phyloP scores from a whole-genome alignment of 208 protist species.

The Wallacemonas sp. region DNA sequence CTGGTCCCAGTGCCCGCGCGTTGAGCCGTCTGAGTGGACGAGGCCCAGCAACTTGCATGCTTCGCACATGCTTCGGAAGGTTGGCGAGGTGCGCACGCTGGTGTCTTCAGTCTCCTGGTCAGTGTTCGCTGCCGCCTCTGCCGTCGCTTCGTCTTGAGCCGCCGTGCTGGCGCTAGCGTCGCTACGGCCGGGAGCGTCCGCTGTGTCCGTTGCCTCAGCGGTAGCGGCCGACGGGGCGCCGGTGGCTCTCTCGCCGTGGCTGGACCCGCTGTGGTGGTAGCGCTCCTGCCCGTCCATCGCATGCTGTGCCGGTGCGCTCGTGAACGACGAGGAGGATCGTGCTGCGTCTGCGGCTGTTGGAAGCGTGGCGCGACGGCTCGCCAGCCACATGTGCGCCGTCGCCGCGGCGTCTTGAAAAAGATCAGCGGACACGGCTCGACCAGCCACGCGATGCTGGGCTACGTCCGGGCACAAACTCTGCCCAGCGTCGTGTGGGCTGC shows the following conservation, averaged over 20 bases:
- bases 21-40: constrained; percentile 4
- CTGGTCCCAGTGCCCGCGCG: constrained; percentile 17
- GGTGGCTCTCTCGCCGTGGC: too few species aligned
- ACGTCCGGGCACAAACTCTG: not conserved
- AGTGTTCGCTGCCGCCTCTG: not conserved
- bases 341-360: too few species aligned
- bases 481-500: not conserved
- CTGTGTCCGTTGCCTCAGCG: not conserved
- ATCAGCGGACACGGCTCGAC: not conserved
- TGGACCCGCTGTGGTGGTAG: too few species aligned
- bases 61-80: constrained; percentile 13
- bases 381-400: constrained; percentile 1
- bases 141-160: not conserved
- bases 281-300: too few species aligned
- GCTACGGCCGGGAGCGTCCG: too few species aligned
- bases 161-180: too few species aligned
- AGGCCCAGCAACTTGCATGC: constrained; percentile 24
- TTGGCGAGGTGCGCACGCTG: not conserved
- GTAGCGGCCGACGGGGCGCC: too few species aligned
- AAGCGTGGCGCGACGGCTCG: not conserved
- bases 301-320: too few species aligned
- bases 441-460: not conserved
- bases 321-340: too few species aligned
- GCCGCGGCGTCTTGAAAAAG: constrained; percentile 5
- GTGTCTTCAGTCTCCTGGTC: constrained; percentile 2